phyloP scores from a whole-genome alignment of 495 filamentous ascomycete species.

The Neohortaea acidophila region DNA sequence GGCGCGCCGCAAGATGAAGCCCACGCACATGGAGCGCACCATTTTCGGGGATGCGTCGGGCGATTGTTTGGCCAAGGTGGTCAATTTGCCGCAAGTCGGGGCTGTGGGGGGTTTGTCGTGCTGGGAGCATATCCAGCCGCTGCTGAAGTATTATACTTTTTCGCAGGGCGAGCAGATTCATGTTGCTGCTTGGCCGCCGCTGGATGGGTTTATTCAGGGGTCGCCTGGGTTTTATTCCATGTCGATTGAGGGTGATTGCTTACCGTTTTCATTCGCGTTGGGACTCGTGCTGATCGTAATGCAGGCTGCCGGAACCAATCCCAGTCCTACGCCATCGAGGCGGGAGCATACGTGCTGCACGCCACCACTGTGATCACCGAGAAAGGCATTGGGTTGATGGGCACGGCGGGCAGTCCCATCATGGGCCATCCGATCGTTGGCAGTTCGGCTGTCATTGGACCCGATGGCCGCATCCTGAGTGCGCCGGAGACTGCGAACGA shows the following conservation, averaged over 20 bases:
- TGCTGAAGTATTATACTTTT: constrained; percentile 43
- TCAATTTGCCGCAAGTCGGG: constrained; percentile 33
- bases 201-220: constrained; percentile 6
- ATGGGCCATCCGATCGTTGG: constrained; percentile 34
- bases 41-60: constrained; percentile 42
- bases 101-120: constrained; percentile 23
- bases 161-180: constrained; percentile 39
- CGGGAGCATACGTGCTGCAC: constrained; percentile 36
- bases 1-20: constrained; percentile 41
- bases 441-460: constrained; percentile 35
- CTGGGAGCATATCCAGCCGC: constrained; percentile 46
- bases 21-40: constrained; percentile 48
- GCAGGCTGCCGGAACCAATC: constrained; percentile 28
- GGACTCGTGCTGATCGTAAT: no score
- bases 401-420: constrained; percentile 23
- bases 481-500: constrained; percentile 3
- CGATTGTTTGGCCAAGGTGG: constrained; percentile 31
- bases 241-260: constrained; percentile 26
- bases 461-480: constrained; percentile 33
- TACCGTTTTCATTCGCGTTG: no score
- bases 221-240: constrained; percentile 24
- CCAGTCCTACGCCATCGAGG: constrained; percentile 40
- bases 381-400: constrained; percentile 31
- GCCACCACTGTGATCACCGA: constrained; percentile 30
- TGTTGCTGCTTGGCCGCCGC: constrained; percentile 41